Base-by-base conservation (phyloP, 345 rosid species). In the Excoecaria agallocha region DNA sequence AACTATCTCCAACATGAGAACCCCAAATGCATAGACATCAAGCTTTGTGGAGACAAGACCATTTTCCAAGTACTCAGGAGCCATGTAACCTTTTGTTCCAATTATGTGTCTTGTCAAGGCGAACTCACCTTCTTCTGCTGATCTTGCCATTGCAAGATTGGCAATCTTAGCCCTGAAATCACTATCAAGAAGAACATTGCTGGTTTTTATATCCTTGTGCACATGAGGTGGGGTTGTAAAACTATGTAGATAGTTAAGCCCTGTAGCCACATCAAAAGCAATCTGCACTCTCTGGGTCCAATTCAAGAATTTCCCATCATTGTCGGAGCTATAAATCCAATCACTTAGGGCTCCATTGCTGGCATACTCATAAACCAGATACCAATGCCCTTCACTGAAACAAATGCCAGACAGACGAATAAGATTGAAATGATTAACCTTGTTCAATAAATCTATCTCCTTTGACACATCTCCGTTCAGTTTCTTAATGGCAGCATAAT, bases 11-110 rank as follows among this genome's bases (percentile, higher is more conserved):
- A 85, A 74, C 78, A 88, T 56, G 35, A 93, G 81, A 76, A 91
- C 84, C 35, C 98, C 98, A 69, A 89, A 93, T 19, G 97, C 91
- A 73, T 86, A 93, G 43, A 91, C 89, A 74, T 93, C 96, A n/a
- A 91, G 83, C 82, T 89, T 93, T 62, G 93, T 82, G 19, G 93
- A 87, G 37, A 91, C 83, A 3, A 93, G 50, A 50, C 96, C 96
- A 57, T 87, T 86, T 79, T 91, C 93, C 81, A 93, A 51, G 77
- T 93, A 93, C 80, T 93, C 97, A 0, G 97, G 96, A 73, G 97
- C 91, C 88, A 93, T 85, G 71, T 89, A 91, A 19, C 97, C 97
- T 80, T 78, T 87, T 6, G 90, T 93, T 73, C 97, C 98, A 69
- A 91, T 87, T 38, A 93, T 89, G 76, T 91, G 98, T 66, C 80